A percentile compares a stretch with the other conserved stretches of the same genome.
Conservation (phyloP, 2,329 filamentous ascomycete species). For the Bretziella fagacearum region DNA sequence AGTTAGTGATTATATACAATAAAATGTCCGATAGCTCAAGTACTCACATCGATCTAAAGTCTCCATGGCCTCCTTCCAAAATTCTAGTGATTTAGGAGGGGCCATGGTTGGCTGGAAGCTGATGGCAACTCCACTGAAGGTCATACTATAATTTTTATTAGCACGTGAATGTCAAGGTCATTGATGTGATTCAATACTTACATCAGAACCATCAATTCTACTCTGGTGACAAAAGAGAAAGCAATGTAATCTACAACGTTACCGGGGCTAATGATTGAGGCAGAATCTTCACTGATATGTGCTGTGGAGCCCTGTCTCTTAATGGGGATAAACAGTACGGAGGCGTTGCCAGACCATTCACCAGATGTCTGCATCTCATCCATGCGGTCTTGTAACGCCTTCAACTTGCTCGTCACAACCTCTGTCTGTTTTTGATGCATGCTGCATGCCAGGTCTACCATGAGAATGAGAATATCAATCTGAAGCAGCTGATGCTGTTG, state of each 20-base stretch:
- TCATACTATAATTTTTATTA: too few species aligned
- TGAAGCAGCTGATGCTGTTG: slow-evolving; percentile 46
- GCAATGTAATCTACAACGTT: slow-evolving; percentile 37
- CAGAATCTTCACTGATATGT: slow-evolving; percentile 42
- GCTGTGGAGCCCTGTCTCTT: slow-evolving; percentile 22
- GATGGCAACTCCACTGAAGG: slow-evolving; percentile 35
- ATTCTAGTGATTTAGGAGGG: slow-evolving; percentile 23
- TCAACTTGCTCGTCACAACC: slow-evolving; percentile 41
- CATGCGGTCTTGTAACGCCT: slow-evolving; percentile 42
- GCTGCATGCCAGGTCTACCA: slow-evolving; percentile 54
- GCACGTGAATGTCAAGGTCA: not conserved
- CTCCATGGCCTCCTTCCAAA: slow-evolving; percentile 28
- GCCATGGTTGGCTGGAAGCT: slow-evolving; percentile 24
- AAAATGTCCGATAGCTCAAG: too few species aligned
- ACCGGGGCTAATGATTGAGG: slow-evolving; percentile 34
- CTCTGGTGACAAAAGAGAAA: slow-evolving; percentile 42
- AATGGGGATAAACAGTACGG: slow-evolving; percentile 39
- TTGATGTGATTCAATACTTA: too few species aligned
- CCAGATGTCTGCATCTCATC: slow-evolving; percentile 34
- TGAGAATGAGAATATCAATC: slow-evolving; percentile 45
- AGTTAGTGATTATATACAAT: slow-evolving; percentile 12
- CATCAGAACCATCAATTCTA: slow-evolving; percentile 39
- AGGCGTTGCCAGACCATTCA: slow-evolving; percentile 30
- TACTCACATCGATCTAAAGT: slow-evolving; percentile 32
- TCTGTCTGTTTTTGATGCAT: slow-evolving; percentile 45